Evolutionary conservation across 1,284 basidiomycete genomes (phyloP).

Genomic region (Rhodotorula glutinis): DNA sequence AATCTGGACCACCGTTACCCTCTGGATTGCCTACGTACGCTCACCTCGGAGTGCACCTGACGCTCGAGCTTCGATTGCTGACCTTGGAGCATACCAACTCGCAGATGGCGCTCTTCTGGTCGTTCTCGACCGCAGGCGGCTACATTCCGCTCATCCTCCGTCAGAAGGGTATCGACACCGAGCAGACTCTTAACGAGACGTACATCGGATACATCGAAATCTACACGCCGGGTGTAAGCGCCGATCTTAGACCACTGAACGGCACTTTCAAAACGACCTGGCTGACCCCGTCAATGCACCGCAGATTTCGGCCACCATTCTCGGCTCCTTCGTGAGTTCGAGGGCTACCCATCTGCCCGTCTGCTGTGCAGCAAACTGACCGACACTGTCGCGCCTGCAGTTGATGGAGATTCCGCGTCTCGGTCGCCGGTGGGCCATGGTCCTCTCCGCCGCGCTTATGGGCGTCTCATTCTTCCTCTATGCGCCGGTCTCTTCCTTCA

Average conservation of each 20-base stretch:
- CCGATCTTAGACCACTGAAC: too few relatives aligned
- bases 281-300: not conserved
- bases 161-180: conserved; percentile 42
- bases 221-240: not conserved
- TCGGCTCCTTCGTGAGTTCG: conserved; percentile 35
- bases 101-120: conserved; percentile 43
- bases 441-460: conserved; percentile 44
- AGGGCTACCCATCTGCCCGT: not conserved
- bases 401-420: conserved; percentile 46
- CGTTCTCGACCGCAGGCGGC: conserved; percentile 46
- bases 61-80: too few relatives aligned
- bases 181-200: conserved; percentile 42
- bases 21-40: conserved; percentile 56
- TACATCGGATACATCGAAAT: conserved; percentile 28
- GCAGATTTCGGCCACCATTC: conserved; percentile 22
- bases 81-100: not conserved
- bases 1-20: conserved; percentile 62
- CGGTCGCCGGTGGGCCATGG: conserved; percentile 46
- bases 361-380: too few relatives aligned
- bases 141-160: conserved; percentile 47
- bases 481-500: conserved; percentile 36
- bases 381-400: not conserved
- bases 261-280: not conserved
- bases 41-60: too few relatives aligned
- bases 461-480: conserved; percentile 46